Conservation (phyloP, 768 basidiomycete species). For the Sutorius australiensis region DNA sequence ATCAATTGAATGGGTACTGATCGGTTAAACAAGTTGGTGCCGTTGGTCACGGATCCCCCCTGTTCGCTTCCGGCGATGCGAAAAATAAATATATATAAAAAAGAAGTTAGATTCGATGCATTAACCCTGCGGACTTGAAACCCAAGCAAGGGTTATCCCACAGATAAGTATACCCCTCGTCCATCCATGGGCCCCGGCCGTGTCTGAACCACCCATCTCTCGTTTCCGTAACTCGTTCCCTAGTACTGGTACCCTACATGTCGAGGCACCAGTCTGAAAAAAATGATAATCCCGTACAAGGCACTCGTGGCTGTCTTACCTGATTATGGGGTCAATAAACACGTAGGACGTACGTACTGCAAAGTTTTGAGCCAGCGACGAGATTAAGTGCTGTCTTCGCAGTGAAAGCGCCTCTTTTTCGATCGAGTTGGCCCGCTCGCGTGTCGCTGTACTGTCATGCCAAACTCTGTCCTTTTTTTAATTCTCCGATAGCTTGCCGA, state of each 20-base stretch:
- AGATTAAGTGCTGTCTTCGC: too few species aligned
- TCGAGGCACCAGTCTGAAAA: background rate
- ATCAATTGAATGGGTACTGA: constrained; percentile 10
- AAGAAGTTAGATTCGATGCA: background rate
- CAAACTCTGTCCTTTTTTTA: background rate
- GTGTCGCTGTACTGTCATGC: background rate
- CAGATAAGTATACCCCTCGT: background rate
- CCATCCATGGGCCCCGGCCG: background rate
- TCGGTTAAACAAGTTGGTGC: constrained; percentile 6
- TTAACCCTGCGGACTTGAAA: constrained; percentile 18
- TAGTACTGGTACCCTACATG: background rate
- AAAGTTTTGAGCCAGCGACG: background rate
- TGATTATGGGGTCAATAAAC: background rate
- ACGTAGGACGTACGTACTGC: background rate
- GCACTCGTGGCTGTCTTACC: background rate
- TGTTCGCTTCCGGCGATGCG: constrained; percentile 24
- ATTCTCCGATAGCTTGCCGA: background rate
- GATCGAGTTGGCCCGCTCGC: background rate
- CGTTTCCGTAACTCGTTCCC: constrained; percentile 1
- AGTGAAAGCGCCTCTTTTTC: background rate
- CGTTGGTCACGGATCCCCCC: constrained; percentile 3
- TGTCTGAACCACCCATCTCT: background rate
- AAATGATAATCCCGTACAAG: background rate
- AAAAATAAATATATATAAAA: background rate
- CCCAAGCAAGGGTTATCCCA: constrained; percentile 5